Percentiles rank a stretch among this genome's conserved stretches.
Conservation (phyloP, 306 rosid species). For the Casuarina equisetifolia region DNA sequence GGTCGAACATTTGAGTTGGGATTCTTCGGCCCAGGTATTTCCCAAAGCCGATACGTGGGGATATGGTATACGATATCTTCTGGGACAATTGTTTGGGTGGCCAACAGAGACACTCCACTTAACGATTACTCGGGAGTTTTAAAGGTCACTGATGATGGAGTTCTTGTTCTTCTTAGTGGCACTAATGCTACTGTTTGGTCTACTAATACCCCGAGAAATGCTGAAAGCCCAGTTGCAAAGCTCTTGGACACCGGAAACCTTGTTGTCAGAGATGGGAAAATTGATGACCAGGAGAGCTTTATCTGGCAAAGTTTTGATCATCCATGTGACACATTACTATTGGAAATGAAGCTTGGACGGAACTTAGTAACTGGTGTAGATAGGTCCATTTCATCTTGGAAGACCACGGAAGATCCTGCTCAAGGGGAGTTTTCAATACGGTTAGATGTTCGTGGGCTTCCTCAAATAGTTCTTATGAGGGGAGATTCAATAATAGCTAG, state of each 20-base stretch:
- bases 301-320: conserved; percentile 60
- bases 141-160: conserved; percentile 23
- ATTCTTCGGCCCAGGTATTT: conserved; percentile 53
- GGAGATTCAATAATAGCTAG: not conserved
- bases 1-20: conserved; percentile 45
- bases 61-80: conserved; percentile 51
- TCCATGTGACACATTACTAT: conserved; percentile 49
- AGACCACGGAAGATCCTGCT: conserved; percentile 40
- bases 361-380: conserved; percentile 31
- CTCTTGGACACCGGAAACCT: conserved; percentile 43
- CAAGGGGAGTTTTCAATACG: conserved; percentile 19
- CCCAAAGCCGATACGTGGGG: conserved; percentile 47
- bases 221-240: conserved; percentile 21
- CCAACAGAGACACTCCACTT: conserved; percentile 45
- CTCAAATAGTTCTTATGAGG: not conserved
- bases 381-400: conserved; percentile 38
- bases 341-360: conserved; percentile 50
- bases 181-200: conserved; percentile 17
- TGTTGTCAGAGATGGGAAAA: conserved; percentile 29
- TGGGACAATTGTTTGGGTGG: conserved; percentile 55
- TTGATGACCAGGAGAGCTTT: not conserved
- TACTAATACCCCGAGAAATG: not conserved
- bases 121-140: conserved; percentile 34
- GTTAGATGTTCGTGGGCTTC: not conserved
- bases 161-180: conserved; percentile 35